Base-by-base conservation (phyloP, 345 rosid species). In the Sapria himalayana region DNA sequence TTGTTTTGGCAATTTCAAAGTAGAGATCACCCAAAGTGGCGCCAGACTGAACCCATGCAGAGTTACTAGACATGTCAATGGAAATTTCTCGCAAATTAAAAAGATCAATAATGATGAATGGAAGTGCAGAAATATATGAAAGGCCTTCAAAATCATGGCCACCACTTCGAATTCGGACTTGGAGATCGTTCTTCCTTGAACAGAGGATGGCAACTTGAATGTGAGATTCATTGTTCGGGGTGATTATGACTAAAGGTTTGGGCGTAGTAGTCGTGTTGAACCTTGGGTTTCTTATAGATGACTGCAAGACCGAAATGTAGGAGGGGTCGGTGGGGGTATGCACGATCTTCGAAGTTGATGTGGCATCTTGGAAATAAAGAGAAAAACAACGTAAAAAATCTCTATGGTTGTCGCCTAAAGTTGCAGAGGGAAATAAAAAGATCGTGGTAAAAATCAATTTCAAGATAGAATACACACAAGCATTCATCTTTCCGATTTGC, bases 91-190 rank as follows among this genome's bases (percentile, higher is more conserved):
- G 48, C 7, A 74, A 46, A 29, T 72, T 61, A 23, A 38, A 57
- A 69, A 72, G 44, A 52, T 79, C 92, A 7, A 75, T 45, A 15
- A 79, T 37, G 14, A 72, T 23, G 15, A 72, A 79, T 0, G 82
- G 70, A 9, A 37, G 17, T 0, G 43, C 5, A 2, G 78, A 72
- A 11, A 43, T 15, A 11, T 74, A 70, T 0, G 85, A 75, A 25
- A 72, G 22, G 4, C 75, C 85, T 5, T 72, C 92, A 13, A 61
- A 73, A 41, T 78, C 89, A 27, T 71, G 82, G 34, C 91, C 91
- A 0, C 92, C 92, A 22, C 85, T 72, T 1, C 85, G 60, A 47
- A 71, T 65, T 14, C 64, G 55, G 13, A 78, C 40, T 37, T 67
- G 66, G 16, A 67, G 49, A 32, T 45, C 40, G 12, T 37, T 45